Evolutionary conservation across 768 basidiomycete species (phyloP), one percentile per base, ranked within the genome.

Genomic region (Omphalotus guepiniiformis): DNA sequence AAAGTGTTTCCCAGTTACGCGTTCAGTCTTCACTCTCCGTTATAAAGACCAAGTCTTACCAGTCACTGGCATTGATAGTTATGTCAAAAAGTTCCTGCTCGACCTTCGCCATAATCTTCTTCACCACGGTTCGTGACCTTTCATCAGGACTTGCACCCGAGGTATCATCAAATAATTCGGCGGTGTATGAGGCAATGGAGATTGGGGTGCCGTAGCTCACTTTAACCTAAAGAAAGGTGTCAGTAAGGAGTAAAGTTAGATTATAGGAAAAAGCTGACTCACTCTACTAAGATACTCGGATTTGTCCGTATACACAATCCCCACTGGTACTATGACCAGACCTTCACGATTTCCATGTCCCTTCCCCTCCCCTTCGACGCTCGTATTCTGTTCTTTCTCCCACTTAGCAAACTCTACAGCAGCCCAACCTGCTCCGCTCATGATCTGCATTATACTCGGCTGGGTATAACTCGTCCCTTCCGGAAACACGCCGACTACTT

Each of bases 291-390:
- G 65, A 59, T 84, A 88, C 55, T 70, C 73, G 8, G 76, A 66
- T 65, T 89, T 86, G 55, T 87, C 75, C 15, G 78, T 80, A 63
- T 88, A 90, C 8, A 80, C 80, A 45, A 89, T 76, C 1, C 72
- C 76, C n/a, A 80, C 79, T 0, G 84, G 85, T 1, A 87, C 65
- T 49, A 86, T 69, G 1, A 69, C 54, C 34, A 81, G 64, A 27
- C 64, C 65, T 55, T 23, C 45, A 52, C 27, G 53, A 53, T n/a
- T 36, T 42, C 34, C 53, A 47, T 32, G 30, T 26, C 26, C 30
- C n/a, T n/a, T n/a, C n/a, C n/a, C n/a, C n/a, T n/a, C n/a, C 50
- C 47, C 43, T 28, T 34, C 47, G 42, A 11, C 48, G 52, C 22
- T 42, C 38, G 35, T 49, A 52, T 15, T 49, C 47, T 47, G 47